Conservation (phyloP, 2,329 filamentous ascomycete species). For the Fusarium virguliforme region DNA sequence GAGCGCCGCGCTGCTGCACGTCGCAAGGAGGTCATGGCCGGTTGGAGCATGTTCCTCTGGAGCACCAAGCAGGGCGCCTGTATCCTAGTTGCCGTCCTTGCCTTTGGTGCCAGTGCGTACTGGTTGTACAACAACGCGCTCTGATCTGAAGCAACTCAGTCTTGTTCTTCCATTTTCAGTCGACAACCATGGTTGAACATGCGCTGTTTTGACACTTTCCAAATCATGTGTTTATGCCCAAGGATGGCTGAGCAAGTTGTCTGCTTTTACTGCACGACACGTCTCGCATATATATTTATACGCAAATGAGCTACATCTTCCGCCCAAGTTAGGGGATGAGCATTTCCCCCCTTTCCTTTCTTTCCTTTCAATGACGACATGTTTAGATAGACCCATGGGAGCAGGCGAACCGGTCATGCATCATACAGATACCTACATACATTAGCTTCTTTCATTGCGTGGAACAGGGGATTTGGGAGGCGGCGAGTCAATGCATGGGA, state of each 20-base stretch:
- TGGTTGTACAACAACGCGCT: conserved; percentile 55
- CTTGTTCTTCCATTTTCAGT: conserved; percentile 1
- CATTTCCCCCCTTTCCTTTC: conserved; percentile 14
- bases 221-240: background rate
- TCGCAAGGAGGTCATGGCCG: conserved; percentile 64
- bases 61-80: conserved; percentile 68
- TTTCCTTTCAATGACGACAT: conserved; percentile 17
- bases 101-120: conserved; percentile 63
- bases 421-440: conserved; percentile 35
- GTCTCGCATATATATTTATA: background rate
- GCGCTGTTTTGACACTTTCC: background rate
- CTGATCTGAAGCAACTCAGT: background rate
- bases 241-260: background rate
- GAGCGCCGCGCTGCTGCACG: conserved; percentile 65
- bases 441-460: conserved; percentile 11
- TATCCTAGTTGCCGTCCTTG: conserved; percentile 61
- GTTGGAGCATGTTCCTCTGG: conserved; percentile 70
- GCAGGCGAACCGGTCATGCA: conserved; percentile 35
- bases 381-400: conserved; percentile 29
- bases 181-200: background rate
- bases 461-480: background rate
- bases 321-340: background rate
- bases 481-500: conserved; percentile 4
- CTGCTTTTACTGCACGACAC: background rate
- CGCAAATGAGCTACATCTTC: background rate